These are phyloP conservation scores for Globisporangium heterothallicum DNA, from an alignment of 352 stramenopile species.

Conservation along the genomic window DNA sequence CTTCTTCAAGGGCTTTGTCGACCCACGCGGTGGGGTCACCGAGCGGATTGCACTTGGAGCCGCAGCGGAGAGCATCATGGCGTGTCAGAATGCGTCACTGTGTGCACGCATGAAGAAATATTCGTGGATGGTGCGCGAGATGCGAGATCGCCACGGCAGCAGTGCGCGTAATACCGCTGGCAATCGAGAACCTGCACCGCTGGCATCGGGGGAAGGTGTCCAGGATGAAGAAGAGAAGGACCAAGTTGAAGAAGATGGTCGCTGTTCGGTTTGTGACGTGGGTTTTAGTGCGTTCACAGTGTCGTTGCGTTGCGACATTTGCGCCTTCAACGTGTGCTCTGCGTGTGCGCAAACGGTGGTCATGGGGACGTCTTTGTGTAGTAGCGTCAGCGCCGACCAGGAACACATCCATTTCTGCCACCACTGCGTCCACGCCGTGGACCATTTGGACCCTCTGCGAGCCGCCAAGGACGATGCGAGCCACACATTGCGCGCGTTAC, in stretches of 20 bases:
- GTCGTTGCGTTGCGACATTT: constrained; percentile 8
- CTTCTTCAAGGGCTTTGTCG: constrained; percentile 34
- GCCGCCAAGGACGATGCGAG: constrained; percentile 14
- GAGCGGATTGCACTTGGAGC: constrained; percentile 16
- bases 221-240: too few species aligned
- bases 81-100: constrained; percentile 10
- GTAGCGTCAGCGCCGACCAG: not conserved
- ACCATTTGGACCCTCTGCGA: constrained; percentile 8
- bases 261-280: constrained; percentile 8
- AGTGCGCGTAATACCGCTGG: not conserved
- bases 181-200: not conserved
- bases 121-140: constrained; percentile 24
- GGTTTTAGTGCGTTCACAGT: constrained; percentile 7
- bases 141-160: not conserved
- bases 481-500: constrained; percentile 7
- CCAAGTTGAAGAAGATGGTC: not conserved
- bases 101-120: constrained; percentile 24
- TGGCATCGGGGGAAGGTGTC: not conserved
- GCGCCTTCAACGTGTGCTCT: constrained; percentile 1
- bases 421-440: constrained; percentile 8
- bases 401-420: constrained; percentile 11
- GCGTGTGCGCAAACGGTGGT: constrained; percentile 9
- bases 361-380: not conserved
- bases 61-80: constrained; percentile 21
- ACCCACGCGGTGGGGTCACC: constrained; percentile 21